Base-by-base conservation (phyloP, 768 basidiomycete genomes). In the Mycena maculata region DNA sequence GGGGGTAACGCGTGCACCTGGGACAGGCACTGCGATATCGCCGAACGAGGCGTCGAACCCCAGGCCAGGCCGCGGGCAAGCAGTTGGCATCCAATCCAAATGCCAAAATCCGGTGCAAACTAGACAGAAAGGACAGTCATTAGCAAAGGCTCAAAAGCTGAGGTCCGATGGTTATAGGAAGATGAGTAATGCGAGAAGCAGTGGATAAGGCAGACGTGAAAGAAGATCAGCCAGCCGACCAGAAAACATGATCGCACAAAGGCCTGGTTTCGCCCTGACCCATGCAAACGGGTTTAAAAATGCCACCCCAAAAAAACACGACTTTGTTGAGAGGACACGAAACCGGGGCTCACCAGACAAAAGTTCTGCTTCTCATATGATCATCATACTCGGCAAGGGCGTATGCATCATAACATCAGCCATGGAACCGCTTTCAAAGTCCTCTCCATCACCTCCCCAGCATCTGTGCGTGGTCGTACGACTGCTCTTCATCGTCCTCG, bases 401-500 rank as follows among this genome's bases (percentile, higher is more conserved):
- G 65, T 36, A 58, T 57, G 60, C 67, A 68, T 68, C 61, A 63
- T 63, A 68, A 68, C 67, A 68, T 68, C 67, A 63, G 50, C 61
- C 67, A 68, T 59, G 60, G 25, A 67, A 56, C 45, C 30, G 49
- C 33, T 60, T 59, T 65, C 53, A 58, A 65, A 62, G 53, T 53
- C 68, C 67, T 58, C 50, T 10, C 49, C 52, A 54, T 68, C 67
- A 68, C 27, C 67, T 67, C 45, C 65, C 54, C 54, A 60, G 59
- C 39, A 67, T 67, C 16, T 61, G 59, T 16, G 47, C 13, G 41
- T 53, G 67, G 61, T 63, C 62, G 62, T 63, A 68, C 55, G 57
- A 42, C 53, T 53, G 62, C 59, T 67, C 65, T 39, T 70, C 65
- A 58, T 71, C 69, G 55, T 67, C 69, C 49, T 70, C 69, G 39